Evolutionary conservation across 345 rosid species (phyloP).

Genomic region (Arabis alpina): DNA sequence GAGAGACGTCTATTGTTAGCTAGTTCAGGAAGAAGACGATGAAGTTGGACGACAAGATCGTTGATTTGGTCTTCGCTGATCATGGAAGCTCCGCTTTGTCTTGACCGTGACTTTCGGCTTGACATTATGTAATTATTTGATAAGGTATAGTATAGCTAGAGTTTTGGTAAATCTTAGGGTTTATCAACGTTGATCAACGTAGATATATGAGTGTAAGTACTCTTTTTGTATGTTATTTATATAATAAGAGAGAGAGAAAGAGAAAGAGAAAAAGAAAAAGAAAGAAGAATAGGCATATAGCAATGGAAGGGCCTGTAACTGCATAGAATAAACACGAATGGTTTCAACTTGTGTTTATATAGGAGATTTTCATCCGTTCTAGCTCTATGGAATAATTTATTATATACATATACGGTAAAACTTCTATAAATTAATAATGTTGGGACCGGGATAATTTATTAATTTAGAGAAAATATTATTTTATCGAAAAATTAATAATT

Average conservation of each 20-base stretch:
- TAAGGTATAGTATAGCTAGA: constrained; percentile 11
- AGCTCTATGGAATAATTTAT: constrained; percentile 8
- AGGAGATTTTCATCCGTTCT: constrained; percentile 15
- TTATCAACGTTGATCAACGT: constrained; percentile 11
- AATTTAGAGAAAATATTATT: too few relatives aligned
- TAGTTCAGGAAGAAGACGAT: constrained; percentile 86
- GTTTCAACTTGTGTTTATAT: constrained; percentile 39
- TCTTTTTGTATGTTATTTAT: constrained; percentile 18
- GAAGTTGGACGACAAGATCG: constrained; percentile 85
- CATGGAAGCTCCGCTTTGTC: constrained; percentile 67
- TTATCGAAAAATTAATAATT: too few relatives aligned
- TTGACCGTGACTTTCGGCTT: constrained; percentile 78
- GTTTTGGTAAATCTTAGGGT: neutral
- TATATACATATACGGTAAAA: neutral
- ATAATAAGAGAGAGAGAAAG: constrained; percentile 1
- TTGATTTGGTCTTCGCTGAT: constrained; percentile 90
- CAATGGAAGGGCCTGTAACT: constrained; percentile 23
- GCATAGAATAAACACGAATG: constrained; percentile 27
- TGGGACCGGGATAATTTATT: too few relatives aligned
- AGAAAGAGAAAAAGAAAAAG: neutral
- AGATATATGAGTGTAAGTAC: neutral
- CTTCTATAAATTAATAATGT: too few relatives aligned
- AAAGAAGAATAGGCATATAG: neutral
- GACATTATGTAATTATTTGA: constrained; percentile 54
- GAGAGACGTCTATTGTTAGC: constrained; percentile 59